Evolutionary conservation across 345 rosid species (phyloP), one percentile per base, ranked within the genome.

Genomic region (Salix arbutifolia): DNA sequence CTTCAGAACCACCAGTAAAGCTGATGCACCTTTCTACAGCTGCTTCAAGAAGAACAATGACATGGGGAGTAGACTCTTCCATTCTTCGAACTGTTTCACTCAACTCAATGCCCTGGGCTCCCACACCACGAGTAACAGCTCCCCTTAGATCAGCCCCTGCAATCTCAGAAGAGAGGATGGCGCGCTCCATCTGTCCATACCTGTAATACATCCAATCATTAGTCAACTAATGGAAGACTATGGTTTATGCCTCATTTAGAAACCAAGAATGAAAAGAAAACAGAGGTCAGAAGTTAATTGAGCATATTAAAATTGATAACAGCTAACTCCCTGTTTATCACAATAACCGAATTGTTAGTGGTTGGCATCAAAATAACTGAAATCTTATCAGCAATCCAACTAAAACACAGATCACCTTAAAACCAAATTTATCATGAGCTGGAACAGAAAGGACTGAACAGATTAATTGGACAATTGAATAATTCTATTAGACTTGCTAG

Each of bases 101-200:
- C 85, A 96, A 92, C 78, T 96, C 99, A 77, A 96, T 88, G 78
- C 99, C 99, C 85, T 96, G 98, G 80, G 98, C 99, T 73, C 99
- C 98, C 75, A 96, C 89, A 26, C 97, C 97, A 76, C 99, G 96
- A 66, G 97, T 78, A 72, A 96, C 99, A 73, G 99, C 99, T 76
- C 99, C 98, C 79, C 99, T 91, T 80, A 96, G 88, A 88, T 93
- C 99, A 72, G 93, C 90, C 52, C 88, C 91, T n/a, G 99, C 84
- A 74, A 96, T 93, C 88, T 93, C 96, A 81, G 91, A 90, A 38
- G 96, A 88, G 71, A 96, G 87, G 60, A 96, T 91, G 78, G 92
- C 96, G 81, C 92, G 94, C 78, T 96, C 99, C 91, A 96, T 88
- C 77, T 87, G 92, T 67, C 98, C 98, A 81, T 96, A 96, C 91